Evolutionary conservation across 202 grass and related monocot genomes (phyloP).

Genomic region (Musa balbisiana): DNA sequence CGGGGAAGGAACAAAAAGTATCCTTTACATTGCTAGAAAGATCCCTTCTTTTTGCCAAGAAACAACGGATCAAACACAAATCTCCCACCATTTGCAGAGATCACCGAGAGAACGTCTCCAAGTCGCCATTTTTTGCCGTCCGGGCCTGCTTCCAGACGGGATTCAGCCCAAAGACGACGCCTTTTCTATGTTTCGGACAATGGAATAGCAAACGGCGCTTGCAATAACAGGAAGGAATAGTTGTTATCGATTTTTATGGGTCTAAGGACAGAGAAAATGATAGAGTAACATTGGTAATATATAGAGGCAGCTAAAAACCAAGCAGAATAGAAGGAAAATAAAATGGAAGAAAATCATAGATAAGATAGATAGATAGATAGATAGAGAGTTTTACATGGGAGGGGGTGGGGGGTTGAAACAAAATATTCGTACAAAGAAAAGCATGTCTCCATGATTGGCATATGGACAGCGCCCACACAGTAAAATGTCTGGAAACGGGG

Average conservation of each 20-base stretch:
- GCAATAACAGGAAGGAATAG: neutral
- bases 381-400: neutral
- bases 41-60: neutral
- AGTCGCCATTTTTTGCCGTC: neutral
- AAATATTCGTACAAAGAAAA: neutral
- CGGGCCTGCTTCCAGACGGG: constrained; percentile 1
- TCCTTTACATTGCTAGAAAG: neutral
- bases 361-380: neutral
- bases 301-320: neutral
- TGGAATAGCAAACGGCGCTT: neutral
- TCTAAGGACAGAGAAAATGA: neutral
- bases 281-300: neutral
- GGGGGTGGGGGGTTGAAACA: neutral
- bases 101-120: neutral
- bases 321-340: neutral
- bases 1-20: neutral
- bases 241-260: neutral
- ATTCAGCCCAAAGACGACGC: constrained; percentile 3
- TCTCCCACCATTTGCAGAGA: neutral
- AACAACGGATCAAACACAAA: neutral
- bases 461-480: neutral
- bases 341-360: neutral
- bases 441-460: neutral
- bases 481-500: neutral
- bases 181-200: neutral